Evolutionary conservation across 1,284 basidiomycete genomes (phyloP), one percentile per base, ranked within the genome.

Genomic region (Moesziomyces parantarcticus): DNA sequence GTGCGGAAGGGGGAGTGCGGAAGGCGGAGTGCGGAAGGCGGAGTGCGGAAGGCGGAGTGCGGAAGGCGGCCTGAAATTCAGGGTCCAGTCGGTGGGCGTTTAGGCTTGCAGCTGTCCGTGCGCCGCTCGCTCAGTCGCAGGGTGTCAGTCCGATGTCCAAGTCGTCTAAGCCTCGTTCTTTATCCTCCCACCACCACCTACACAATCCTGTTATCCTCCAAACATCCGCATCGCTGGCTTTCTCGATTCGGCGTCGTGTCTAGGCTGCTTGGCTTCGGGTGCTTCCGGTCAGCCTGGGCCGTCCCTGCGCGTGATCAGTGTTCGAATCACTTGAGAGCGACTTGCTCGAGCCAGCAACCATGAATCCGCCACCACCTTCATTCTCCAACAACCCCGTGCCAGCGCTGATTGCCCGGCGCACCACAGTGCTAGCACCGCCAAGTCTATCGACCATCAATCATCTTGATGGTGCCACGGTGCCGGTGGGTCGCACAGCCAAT

Each of bases 391-490:
- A 46, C 20, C 53, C 64, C 2, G 64, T 61, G 1, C 56, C 59
- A 5, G 66, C 66, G 1, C 52, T 69, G 9, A 58, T 69, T 20
- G 53, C 66, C 9, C 50, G 66, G 2, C 52, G 66, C 14, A 41
- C 56, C 29, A 69, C 59, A n/a, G 51, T 63, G 1, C 48, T 63
- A 2, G 66, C 60, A 1, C 60, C 66, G 13, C 60, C 66, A 1
- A 59, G 56, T 21, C 49, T 63, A 1, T 69, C 66, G 1, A 59
- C 66, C 1, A 52, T 69, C 20, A 69, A 54, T 21, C 66, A 69
- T 25, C 49, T 62, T n/a, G 54, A 59, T 44, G 49, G 52, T 42
- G 45, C 26, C 14, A 23, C 46, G 7, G 11, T n/a, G 26, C 18
- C 11, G n/a, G 13, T 18, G 13, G 13, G 46, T n/a, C 26, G 25